Evolutionary conservation across 2,329 filamentous ascomycete species (phyloP).

Genomic region (Fusarium graminum): DNA sequence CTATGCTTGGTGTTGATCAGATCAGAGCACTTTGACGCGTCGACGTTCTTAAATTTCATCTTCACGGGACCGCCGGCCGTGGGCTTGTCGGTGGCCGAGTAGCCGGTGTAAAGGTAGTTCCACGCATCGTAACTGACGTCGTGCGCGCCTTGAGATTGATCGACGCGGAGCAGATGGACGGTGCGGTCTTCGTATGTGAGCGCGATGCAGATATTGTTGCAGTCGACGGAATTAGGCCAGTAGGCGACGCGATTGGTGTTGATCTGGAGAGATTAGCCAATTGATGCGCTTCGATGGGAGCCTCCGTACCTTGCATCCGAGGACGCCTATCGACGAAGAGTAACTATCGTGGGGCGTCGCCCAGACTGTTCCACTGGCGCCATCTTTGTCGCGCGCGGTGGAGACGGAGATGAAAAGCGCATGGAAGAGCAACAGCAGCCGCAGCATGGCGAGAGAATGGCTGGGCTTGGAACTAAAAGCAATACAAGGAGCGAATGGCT

Average conservation of each 20-base stretch:
- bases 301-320: constrained; percentile 65
- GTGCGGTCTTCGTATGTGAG: constrained; percentile 63
- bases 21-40: constrained; percentile 60
- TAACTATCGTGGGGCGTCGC: constrained; percentile 69
- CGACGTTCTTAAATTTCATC: constrained; percentile 62
- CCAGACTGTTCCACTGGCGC: constrained; percentile 47
- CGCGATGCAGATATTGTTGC: constrained; percentile 68
- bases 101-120: constrained; percentile 68
- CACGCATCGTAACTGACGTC: constrained; percentile 73
- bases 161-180: constrained; percentile 70
- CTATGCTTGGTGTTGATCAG: constrained; percentile 61
- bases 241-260: constrained; percentile 72
- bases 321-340: constrained; percentile 69
- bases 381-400: constrained; percentile 13
- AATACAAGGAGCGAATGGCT: constrained; percentile 33
- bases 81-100: constrained; percentile 61
- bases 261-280: constrained; percentile 50
- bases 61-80: constrained; percentile 61
- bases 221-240: constrained; percentile 68
- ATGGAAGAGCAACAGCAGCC: constrained; percentile 20
- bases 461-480: constrained; percentile 5
- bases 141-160: constrained; percentile 68
- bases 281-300: no score
- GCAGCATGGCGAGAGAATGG: constrained; percentile 28
- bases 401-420: constrained; percentile 24